Evolutionary conservation across 169 alveolate genomes (phyloP), one percentile per base, ranked within the genome.

Genomic region (Plasmodium fragile): DNA sequence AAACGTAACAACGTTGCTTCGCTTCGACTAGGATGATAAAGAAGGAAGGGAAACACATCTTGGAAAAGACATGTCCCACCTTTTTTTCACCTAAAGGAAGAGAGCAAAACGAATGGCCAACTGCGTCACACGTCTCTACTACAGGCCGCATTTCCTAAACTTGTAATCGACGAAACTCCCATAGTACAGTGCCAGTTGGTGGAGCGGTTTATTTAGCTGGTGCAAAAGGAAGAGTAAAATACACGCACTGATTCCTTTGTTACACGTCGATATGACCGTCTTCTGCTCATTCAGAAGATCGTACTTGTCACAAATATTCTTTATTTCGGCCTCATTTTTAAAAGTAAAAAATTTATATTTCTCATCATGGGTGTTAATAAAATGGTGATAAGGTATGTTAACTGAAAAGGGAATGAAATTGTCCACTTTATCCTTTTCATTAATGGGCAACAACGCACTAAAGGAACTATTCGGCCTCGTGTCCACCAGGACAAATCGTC

Each of bases 331-430:
- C 28, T 73, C 78, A 45, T 53, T 84, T 84, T 84, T 84, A 84
- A 84, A 84, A 22, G 93, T 84, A 5, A 84, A 52, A 84, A 73
- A 84, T 84, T 84, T 84, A 18, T n/a, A 73, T 30, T 43, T 73
- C 65, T 84, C 77, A 52, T 84, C 16, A 55, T 84, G 83, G 16
- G 59, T 18, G 11, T 41, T 75, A 73, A 84, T 53, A 52, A 84
- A 87, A 87, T 77, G 71, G 25, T 77, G 69, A 87, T 87, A 87
- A 39, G 87, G 93, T 77, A 87, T 55, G 80, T 75, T 87, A 22
- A 78, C 49, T 4, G 89, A 87, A 55, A 75, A 87, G 2, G 93
- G 89, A 30, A 87, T 87, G 59, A 55, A 41, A 78, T 87, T 87
- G 41, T 77, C 49, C 1, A 77, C 52, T 55, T 87, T 77, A 78